phyloP scores from a whole-genome alignment of 148 eudicot genomes.

The Silene latifolia region DNA sequence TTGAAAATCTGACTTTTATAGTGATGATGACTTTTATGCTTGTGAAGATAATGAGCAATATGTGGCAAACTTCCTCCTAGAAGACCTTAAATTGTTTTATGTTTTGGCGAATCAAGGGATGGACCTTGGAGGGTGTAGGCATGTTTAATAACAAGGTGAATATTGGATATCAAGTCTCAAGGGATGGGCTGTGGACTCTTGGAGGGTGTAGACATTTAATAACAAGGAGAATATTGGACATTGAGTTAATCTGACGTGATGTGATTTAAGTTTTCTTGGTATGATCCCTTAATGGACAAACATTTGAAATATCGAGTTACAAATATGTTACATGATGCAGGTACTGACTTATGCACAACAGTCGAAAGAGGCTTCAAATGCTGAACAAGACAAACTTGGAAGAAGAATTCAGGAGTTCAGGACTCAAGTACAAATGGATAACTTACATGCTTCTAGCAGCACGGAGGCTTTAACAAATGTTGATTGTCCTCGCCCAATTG shows the following conservation, averaged over 20 bases:
- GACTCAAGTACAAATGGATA: conserved; percentile 73
- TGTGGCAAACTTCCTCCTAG: not conserved
- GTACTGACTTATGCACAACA: conserved; percentile 94
- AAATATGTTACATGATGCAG: conserved; percentile 31
- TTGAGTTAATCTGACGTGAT: not conserved
- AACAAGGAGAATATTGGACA: no score
- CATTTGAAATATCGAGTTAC: not conserved
- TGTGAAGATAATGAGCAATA: not conserved
- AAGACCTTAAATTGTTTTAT: not conserved
- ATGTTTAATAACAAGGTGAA: not conserved
- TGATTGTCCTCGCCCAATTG: conserved; percentile 52
- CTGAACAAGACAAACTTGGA: conserved; percentile 86
- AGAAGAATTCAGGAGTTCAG: conserved; percentile 92
- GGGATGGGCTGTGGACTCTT: no score
- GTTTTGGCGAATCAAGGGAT: not conserved
- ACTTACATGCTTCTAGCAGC: conserved; percentile 51
- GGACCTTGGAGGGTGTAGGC: conserved; percentile 9
- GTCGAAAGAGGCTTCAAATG: conserved; percentile 73
- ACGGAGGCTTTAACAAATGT: conserved; percentile 51
- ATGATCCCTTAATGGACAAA: not conserved
- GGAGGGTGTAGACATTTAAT: no score
- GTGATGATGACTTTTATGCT: not conserved
- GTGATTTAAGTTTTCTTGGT: not conserved
- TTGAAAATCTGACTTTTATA: conserved; percentile 7
- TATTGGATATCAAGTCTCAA: not conserved